These are phyloP conservation scores for Nannizziopsis arthrosporioides DNA, from an alignment of 2,329 filamentous ascomycete genomes.

Conservation along the genomic window DNA sequence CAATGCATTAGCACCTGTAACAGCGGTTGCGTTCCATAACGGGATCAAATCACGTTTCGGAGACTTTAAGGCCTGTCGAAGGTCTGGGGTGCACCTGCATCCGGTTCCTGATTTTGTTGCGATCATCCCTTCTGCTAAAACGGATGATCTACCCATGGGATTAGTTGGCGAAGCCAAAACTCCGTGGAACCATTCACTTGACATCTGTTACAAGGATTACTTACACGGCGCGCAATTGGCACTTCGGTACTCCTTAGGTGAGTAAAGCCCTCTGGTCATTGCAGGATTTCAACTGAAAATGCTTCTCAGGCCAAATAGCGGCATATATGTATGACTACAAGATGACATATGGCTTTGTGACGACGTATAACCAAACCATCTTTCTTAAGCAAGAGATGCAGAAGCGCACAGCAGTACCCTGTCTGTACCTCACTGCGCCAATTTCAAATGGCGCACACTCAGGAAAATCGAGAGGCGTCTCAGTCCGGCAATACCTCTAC, in stretches of 20 bases:
- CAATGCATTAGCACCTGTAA: conserved; percentile 10
- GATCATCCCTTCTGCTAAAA: neutral
- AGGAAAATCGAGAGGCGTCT: neutral
- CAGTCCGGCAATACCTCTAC: conserved; percentile 11
- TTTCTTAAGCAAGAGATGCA: conserved; percentile 8
- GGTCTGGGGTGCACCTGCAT: neutral
- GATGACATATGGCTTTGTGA: conserved; percentile 12
- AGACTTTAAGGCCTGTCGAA: conserved; percentile 11
- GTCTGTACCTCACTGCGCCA: conserved; percentile 1
- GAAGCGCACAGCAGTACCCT: neutral
- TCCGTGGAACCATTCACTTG: conserved; percentile 12
- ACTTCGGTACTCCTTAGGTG: conserved; percentile 5
- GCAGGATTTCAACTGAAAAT: neutral
- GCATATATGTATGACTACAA: conserved; percentile 12
- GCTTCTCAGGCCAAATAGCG: conserved; percentile 12
- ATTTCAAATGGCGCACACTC: conserved; percentile 1
- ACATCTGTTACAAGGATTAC: neutral
- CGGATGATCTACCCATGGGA: neutral
- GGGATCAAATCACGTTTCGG: conserved; percentile 8
- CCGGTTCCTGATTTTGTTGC: conserved; percentile 9
- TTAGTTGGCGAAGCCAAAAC: conserved; percentile 14
- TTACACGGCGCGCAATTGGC: neutral
- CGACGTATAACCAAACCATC: conserved; percentile 13
- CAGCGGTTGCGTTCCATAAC: conserved; percentile 6
- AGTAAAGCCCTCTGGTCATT: neutral